Percentiles rank a stretch among this genome's conserved stretches.
Evolutionary conservation across 306 rosid genomes (phyloP).

Genomic region (Rosa lucieae): DNA sequence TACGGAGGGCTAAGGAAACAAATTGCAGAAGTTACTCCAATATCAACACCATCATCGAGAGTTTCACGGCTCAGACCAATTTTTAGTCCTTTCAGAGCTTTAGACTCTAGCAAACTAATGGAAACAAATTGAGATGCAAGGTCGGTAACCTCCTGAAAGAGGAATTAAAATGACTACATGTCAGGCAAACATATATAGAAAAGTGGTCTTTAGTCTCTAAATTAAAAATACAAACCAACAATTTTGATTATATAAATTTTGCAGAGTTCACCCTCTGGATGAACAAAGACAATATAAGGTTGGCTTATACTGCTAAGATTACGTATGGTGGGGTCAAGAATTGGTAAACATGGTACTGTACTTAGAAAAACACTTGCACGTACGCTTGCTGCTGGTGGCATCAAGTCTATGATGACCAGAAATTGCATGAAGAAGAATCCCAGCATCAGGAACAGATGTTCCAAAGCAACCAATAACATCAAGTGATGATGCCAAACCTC

Average conservation of each 20-base stretch:
- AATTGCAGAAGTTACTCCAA: conserved; percentile 65
- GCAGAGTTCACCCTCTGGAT: neutral
- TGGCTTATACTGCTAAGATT: too few relatives aligned
- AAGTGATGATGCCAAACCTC: conserved; percentile 91
- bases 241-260: neutral
- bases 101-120: conserved; percentile 52
- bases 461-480: conserved; percentile 98
- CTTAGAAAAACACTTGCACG: conserved; percentile 38
- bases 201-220: neutral
- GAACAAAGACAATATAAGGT: neutral
- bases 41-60: conserved; percentile 78
- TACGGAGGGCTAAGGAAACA: conserved; percentile 39
- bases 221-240: conserved; percentile 2
- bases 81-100: conserved; percentile 87
- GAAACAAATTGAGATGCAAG: conserved; percentile 49
- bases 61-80: conserved; percentile 90
- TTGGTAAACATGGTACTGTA: neutral
- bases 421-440: conserved; percentile 84
- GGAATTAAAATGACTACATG: conserved; percentile 10
- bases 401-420: conserved; percentile 88
- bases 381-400: conserved; percentile 87
- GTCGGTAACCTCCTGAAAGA: conserved; percentile 74
- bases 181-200: neutral
- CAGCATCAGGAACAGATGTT: conserved; percentile 84
- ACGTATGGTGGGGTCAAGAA: too few relatives aligned